phyloP scores from a whole-genome alignment of 495 filamentous ascomycete species.

The Viridothelium virens region DNA sequence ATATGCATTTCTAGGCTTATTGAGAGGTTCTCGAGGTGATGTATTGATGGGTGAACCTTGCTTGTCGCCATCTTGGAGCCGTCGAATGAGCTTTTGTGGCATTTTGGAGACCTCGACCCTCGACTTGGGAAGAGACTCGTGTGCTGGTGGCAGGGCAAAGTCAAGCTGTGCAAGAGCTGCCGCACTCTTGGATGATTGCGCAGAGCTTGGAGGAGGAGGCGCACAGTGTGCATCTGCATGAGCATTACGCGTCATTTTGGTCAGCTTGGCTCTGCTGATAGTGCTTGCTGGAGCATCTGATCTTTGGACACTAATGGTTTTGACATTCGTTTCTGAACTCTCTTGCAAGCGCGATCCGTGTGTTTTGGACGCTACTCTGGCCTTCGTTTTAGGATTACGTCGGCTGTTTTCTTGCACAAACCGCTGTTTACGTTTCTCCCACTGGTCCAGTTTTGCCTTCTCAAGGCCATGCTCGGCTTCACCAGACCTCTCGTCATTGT shows the following conservation, averaged over 20 bases:
- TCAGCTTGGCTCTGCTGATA: not conserved
- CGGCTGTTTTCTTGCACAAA: not conserved
- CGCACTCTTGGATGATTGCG: not conserved
- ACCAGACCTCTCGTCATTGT: not conserved
- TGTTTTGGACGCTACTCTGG: conserved; percentile 17
- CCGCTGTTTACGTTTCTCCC: not conserved
- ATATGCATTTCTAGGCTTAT: too few species aligned
- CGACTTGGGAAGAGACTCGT: not conserved
- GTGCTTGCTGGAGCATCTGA: not conserved
- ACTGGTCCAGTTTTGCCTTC: not conserved
- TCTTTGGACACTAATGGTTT: not conserved
- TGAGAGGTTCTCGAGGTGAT: too few species aligned
- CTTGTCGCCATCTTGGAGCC: not conserved
- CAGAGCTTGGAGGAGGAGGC: not conserved
- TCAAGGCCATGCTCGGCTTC: not conserved
- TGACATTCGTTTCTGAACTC: not conserved
- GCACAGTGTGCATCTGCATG: not conserved
- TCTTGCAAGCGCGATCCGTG: not conserved
- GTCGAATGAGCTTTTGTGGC: not conserved
- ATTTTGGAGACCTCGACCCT: not conserved
- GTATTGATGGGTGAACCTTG: too few species aligned
- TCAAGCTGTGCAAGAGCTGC: not conserved
- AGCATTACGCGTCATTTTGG: too few species aligned
- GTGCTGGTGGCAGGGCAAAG: not conserved
- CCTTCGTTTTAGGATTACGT: conserved; percentile 13